A percentile compares a stretch with the other conserved stretches of the same genome.
These are phyloP conservation scores for Adansonia rubrostipa DNA, from an alignment of 441 rosid genomes.

Conservation along the genomic window DNA sequence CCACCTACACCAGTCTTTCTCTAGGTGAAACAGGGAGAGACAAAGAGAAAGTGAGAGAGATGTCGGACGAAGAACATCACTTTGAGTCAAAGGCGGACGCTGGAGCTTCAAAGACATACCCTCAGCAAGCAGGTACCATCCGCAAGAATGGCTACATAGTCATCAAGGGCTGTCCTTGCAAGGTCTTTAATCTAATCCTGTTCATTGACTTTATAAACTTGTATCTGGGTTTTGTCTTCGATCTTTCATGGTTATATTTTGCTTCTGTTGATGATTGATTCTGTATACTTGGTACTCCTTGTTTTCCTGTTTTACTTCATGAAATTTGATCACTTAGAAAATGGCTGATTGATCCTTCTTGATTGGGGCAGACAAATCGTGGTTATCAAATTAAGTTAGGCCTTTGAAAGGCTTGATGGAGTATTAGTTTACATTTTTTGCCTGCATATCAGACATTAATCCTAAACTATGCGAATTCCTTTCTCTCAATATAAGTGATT, in stretches of 20 bases:
- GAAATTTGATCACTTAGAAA: neutral
- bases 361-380: neutral
- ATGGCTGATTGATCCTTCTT: neutral
- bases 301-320: neutral
- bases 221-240: neutral
- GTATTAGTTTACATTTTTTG: neutral
- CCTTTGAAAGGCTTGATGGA: neutral
- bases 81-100: conserved; percentile 77
- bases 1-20: neutral
- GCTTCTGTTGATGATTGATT: neutral
- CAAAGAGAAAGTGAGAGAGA: conserved; percentile 21
- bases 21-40: neutral
- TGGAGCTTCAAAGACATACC: conserved; percentile 72
- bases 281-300: neutral
- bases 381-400: neutral
- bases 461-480: neutral
- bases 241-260: conserved; percentile 22
- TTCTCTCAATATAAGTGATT: neutral
- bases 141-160: conserved; percentile 69
- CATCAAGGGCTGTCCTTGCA: conserved; percentile 69
- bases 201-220: neutral
- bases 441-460: neutral
- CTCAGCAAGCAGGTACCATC: conserved; percentile 73
- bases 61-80: conserved; percentile 82
- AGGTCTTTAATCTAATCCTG: conserved; percentile 39